Base-by-base conservation (phyloP, 352 stramenopile genomes). In the Phytophthora uliginosa region DNA sequence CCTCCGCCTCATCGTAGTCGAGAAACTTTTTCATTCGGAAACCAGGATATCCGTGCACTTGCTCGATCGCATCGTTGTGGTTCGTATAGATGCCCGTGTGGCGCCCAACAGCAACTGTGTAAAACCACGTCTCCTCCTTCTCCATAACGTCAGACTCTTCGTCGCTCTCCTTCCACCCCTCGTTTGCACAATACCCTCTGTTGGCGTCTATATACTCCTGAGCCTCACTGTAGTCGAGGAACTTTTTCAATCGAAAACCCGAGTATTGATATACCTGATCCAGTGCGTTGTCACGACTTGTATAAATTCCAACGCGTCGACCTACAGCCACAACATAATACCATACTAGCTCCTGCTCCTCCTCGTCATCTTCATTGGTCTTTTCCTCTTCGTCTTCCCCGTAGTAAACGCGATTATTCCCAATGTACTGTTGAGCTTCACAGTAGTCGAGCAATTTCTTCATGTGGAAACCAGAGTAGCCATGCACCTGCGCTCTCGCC, bases 11-110 rank as follows among this genome's bases (percentile, higher is more conserved):
- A 9, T 66, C 51, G 20, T 76, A 58, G 13, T 74, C 79, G 26
- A 74, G 45, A 61, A 93, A 91, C 52, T 90, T 91, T 59, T 93
- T 91, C 64, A 79, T 90, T 10, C 70, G 59, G 45, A 84, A 84
- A 28, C 79, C 78, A 4, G 73, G 60, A 36, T 82, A 90, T 17
- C 81, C 81, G 42, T 89, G 84, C 20, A 92, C 82, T 59, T 86
- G 73, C 3, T 50, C 17, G 17, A 58, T 36, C 1, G 51, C 63
- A 8, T 69, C 40, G 6, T 63, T 17, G 28, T 57, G 22, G n/a
- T 40, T 70, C 7, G 42, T 72, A 73, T 78, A 93, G 58, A 93
- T 73, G 36, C 85, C 85, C 10, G 71, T 67, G 17, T 20, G 57
- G 28, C 82, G 73, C 1, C 85, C 85, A 13, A 77, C 53, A 0